Evolutionary conservation across 495 filamentous ascomycete species (phyloP).

Genomic region (Gamarada debralockiae): DNA sequence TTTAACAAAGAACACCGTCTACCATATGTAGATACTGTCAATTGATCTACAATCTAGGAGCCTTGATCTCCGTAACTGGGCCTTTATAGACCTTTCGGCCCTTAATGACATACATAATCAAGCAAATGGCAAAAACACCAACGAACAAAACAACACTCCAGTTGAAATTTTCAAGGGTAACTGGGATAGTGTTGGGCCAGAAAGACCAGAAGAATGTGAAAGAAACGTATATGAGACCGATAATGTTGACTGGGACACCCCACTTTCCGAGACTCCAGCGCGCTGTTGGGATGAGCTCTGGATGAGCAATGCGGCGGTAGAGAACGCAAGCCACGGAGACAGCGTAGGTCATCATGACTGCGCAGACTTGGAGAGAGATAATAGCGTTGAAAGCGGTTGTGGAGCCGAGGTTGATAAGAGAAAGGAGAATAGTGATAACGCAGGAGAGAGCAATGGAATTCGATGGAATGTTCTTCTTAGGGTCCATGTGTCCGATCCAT

Average conservation of each 20-base stretch:
- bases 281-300: constrained; percentile 11
- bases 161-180: constrained; percentile 36
- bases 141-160: constrained; percentile 38
- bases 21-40: no score
- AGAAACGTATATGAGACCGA: constrained; percentile 31
- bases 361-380: constrained; percentile 39
- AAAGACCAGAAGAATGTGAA: constrained; percentile 43
- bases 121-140: constrained; percentile 28
- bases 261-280: constrained; percentile 34
- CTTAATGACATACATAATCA: constrained; percentile 33
- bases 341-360: constrained; percentile 40
- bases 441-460: constrained; percentile 45
- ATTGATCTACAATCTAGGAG: not conserved
- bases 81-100: constrained; percentile 35
- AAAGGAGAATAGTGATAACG: constrained; percentile 36
- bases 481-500: constrained; percentile 40
- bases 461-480: constrained; percentile 44
- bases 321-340: constrained; percentile 39
- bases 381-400: constrained; percentile 42
- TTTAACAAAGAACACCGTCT: no score
- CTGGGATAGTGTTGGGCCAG: constrained; percentile 32
- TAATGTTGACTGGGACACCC: constrained; percentile 37
- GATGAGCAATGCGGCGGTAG: constrained; percentile 27
- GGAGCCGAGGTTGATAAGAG: constrained; percentile 50
- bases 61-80: constrained; percentile 28